These are phyloP conservation scores for Iberis amara DNA, from an alignment of 441 rosid species.

Conservation along the genomic window DNA sequence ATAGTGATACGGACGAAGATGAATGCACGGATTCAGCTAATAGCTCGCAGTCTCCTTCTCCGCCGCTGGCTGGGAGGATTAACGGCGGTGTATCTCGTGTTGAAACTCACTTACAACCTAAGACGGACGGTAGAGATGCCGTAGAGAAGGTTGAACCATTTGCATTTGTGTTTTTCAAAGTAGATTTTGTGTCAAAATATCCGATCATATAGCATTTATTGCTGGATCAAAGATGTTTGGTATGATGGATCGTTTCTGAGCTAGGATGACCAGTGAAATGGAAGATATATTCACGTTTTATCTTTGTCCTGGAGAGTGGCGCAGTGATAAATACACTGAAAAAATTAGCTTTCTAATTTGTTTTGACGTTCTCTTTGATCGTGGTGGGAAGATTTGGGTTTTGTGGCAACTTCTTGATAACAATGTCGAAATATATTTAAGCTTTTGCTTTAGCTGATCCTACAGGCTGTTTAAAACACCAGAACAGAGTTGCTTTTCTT, in stretches of 20 bases:
- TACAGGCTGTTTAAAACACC: neutral
- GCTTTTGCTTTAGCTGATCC: neutral
- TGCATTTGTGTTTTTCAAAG: slow-evolving; percentile 1
- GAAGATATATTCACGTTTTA: neutral
- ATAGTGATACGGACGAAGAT: slow-evolving; percentile 56
- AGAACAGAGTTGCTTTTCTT: slow-evolving; percentile 3
- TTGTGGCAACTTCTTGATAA: neutral
- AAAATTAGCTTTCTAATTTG: neutral
- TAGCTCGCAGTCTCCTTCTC: slow-evolving; percentile 90
- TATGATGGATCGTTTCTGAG: slow-evolving; percentile 7
- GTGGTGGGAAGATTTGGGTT: neutral
- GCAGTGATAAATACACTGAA: neutral
- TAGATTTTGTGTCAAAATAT: neutral
- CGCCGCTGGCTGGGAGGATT: slow-evolving; percentile 45
- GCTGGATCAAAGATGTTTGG: neutral
- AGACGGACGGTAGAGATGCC: slow-evolving; percentile 36
- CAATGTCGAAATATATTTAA: neutral
- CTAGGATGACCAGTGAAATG: neutral
- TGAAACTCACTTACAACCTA: slow-evolving; percentile 38
- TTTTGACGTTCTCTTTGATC: slow-evolving; percentile 1
- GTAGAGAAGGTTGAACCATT: slow-evolving; percentile 46
- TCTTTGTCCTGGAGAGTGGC: neutral
- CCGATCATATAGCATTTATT: slow-evolving; percentile 8
- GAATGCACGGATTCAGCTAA: slow-evolving; percentile 77
- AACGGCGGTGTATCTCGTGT: slow-evolving; percentile 37